phyloP scores from a whole-genome alignment of 1,284 basidiomycete genomes.

The Cutaneotrichosporon cavernicola region DNA sequence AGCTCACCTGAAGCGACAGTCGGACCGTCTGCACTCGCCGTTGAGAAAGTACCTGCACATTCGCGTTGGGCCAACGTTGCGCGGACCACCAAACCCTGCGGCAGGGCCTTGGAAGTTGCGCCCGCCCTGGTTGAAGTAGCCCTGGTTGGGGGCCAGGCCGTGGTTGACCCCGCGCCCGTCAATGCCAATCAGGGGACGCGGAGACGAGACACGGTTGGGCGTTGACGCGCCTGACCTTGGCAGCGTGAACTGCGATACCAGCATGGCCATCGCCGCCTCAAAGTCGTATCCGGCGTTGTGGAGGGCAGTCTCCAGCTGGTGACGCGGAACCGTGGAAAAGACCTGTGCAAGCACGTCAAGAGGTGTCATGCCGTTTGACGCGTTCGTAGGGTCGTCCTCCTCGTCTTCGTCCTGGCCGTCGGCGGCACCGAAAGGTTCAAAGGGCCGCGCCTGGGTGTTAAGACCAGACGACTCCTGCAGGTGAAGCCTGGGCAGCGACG shows the following conservation, averaged over 20 bases:
- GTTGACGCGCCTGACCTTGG: slow-evolving; percentile 49
- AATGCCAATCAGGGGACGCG: slow-evolving; percentile 39
- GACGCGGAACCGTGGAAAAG: slow-evolving; percentile 80
- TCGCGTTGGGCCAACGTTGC: slow-evolving; percentile 59
- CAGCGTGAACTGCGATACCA: slow-evolving; percentile 65
- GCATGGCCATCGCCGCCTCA: slow-evolving; percentile 87
- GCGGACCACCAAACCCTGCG: slow-evolving; percentile 40
- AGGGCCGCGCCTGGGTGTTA: slow-evolving; percentile 25
- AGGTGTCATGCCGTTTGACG: slow-evolving; percentile 82
- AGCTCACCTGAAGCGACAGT: slow-evolving; percentile 91
- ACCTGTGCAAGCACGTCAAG: slow-evolving; percentile 93
- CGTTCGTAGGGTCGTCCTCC: slow-evolving; percentile 31
- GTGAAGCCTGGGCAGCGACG: slow-evolving; percentile 38
- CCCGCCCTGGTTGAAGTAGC: slow-evolving; percentile 49
- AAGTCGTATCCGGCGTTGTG: slow-evolving; percentile 87
- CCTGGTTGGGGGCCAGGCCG: slow-evolving; percentile 33
- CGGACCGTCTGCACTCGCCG: slow-evolving; percentile 90
- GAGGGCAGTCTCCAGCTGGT: slow-evolving; percentile 89
- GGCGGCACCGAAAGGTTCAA: slow-evolving; percentile 12
- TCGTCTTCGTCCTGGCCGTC: slow-evolving; percentile 54
- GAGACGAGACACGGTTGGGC: slow-evolving; percentile 43
- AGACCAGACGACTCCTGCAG: slow-evolving; percentile 28
- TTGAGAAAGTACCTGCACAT: slow-evolving; percentile 96
- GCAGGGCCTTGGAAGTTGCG: slow-evolving; percentile 39
- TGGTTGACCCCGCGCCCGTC: slow-evolving; percentile 30